phyloP scores from a whole-genome alignment of 1,284 basidiomycete species.

The Leccinum angustisporum region DNA sequence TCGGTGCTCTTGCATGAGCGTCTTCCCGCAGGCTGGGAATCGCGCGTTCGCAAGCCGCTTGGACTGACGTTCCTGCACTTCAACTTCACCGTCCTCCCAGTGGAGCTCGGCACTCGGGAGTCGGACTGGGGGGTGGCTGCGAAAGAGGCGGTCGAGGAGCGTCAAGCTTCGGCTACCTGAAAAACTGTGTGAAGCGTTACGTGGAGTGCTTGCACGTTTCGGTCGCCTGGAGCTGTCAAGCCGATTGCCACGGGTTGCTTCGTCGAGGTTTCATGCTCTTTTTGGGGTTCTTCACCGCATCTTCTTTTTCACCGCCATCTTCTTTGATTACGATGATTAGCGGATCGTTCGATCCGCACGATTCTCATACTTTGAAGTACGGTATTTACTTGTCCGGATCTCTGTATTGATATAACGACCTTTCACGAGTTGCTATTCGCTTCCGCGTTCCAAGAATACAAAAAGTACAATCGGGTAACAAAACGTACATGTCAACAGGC shows the following conservation, averaged over 20 bases:
- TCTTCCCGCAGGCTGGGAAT: conserved; percentile 68
- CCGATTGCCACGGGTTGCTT: neutral
- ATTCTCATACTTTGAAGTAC: neutral
- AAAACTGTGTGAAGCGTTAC: neutral
- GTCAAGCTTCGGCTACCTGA: too few relatives aligned
- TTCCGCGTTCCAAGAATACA: neutral
- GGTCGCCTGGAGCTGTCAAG: neutral
- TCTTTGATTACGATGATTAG: neutral
- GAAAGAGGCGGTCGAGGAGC: neutral
- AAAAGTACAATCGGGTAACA: neutral
- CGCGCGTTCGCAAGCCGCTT: conserved; percentile 48
- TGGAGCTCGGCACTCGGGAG: conserved; percentile 49
- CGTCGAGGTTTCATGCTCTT: neutral
- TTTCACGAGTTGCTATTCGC: neutral
- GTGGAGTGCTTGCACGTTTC: neutral
- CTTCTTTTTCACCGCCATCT: neutral
- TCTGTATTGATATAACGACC: neutral
- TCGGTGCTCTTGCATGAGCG: conserved; percentile 62
- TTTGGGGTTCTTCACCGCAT: neutral
- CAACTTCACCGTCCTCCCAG: conserved; percentile 52
- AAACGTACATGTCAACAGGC: neutral
- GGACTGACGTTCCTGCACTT: conserved; percentile 62
- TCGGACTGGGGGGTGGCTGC: conserved; percentile 29
- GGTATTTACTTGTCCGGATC: neutral
- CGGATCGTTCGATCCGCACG: neutral